Conservation (phyloP, 129 eudicot genomes). For the Smallanthus sonchifolius region DNA sequence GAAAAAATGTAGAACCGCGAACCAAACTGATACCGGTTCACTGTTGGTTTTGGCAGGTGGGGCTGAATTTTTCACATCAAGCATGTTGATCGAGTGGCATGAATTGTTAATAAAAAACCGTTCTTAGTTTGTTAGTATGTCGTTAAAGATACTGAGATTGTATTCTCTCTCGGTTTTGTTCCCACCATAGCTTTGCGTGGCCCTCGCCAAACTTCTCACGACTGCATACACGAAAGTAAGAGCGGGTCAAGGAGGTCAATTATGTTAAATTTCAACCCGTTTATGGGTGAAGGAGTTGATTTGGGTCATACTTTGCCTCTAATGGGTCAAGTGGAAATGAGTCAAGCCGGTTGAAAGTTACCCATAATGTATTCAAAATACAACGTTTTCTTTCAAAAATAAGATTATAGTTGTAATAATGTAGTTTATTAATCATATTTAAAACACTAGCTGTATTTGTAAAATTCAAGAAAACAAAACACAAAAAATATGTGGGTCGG, state of each 20-base stretch:
- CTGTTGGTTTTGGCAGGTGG: conserved; percentile 5
- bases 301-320: no score
- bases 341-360: neutral
- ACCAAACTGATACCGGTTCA: neutral
- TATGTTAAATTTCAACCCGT: neutral
- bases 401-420: no score
- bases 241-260: neutral
- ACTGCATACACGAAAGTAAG: conserved; percentile 25
- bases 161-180: conserved; percentile 44
- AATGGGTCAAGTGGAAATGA: neutral
- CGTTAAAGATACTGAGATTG: conserved; percentile 39
- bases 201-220: conserved; percentile 48
- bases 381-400: no score
- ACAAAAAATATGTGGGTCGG: no score
- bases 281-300: neutral
- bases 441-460: no score
- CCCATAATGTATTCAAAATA: neutral
- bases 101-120: neutral
- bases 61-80: neutral
- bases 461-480: no score
- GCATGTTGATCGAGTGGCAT: neutral
- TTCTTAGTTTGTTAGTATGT: conserved; percentile 11
- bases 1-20: neutral
- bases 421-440: no score
- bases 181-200: conserved; percentile 56